Percentiles rank a stretch among this genome's conserved stretches.
Evolutionary conservation across 805 yeast species (phyloP).

Genomic region (Cephaloascus fragrans): DNA sequence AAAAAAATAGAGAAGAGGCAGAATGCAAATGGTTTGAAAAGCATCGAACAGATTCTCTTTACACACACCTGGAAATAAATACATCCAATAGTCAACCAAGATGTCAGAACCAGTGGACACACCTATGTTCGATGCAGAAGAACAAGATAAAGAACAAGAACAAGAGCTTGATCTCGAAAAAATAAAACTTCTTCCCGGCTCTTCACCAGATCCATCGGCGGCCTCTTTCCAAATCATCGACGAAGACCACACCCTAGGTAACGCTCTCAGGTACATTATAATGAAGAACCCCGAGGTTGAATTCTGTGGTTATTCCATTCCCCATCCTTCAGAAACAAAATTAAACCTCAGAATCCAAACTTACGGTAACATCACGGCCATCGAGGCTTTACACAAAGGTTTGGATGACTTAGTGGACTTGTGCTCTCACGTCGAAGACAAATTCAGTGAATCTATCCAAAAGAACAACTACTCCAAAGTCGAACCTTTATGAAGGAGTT

Average conservation of each 20-base stretch:
- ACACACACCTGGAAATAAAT: no score
- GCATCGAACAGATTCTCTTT: no score
- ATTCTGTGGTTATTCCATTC: constrained; percentile 96
- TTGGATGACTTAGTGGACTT: constrained; percentile 73
- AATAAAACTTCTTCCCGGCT: constrained; percentile 69
- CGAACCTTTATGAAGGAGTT: constrained; percentile 29
- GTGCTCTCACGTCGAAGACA: constrained; percentile 76
- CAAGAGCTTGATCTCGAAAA: constrained; percentile 46
- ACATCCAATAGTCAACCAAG: background rate
- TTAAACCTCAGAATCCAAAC: constrained; percentile 91
- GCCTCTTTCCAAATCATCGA: constrained; percentile 89
- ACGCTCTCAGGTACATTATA: constrained; percentile 84
- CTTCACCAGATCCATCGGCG: constrained; percentile 87
- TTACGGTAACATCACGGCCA: constrained; percentile 75
- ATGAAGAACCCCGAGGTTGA: constrained; percentile 98
- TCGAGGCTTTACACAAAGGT: constrained; percentile 89
- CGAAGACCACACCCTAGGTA: constrained; percentile 96
- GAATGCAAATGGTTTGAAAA: no score
- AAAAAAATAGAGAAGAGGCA: no score
- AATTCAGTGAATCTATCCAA: constrained; percentile 59
- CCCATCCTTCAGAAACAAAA: constrained; percentile 92
- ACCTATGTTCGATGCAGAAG: constrained; percentile 1
- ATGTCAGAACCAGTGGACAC: background rate
- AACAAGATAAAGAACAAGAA: constrained; percentile 26
- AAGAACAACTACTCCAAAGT: constrained; percentile 41